phyloP scores from a whole-genome alignment of 2,329 filamentous ascomycete species.

The Diaporthe capsici region DNA sequence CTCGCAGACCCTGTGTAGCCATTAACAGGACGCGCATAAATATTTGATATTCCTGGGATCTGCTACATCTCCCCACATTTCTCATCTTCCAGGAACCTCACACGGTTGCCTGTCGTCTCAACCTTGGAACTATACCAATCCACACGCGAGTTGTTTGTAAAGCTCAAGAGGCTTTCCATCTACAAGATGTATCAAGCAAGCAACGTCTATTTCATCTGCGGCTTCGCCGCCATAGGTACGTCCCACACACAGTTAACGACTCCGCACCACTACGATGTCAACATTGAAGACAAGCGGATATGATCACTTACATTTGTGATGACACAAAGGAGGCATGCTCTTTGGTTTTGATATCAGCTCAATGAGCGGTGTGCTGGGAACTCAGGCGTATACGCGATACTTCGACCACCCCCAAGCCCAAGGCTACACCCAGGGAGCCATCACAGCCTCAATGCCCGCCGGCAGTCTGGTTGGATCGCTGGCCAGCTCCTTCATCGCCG shows the following conservation, averaged over 20 bases:
- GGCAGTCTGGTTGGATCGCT: slow-evolving; percentile 76
- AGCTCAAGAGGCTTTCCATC: slow-evolving; percentile 1
- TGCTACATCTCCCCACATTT: background rate
- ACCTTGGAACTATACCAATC: background rate
- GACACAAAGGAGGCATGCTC: slow-evolving; percentile 71
- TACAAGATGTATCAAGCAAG: slow-evolving; percentile 57
- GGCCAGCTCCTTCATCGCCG: slow-evolving; percentile 63
- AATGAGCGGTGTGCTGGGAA: slow-evolving; percentile 78
- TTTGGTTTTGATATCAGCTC: slow-evolving; percentile 89
- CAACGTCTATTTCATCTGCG: slow-evolving; percentile 73
- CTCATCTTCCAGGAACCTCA: background rate
- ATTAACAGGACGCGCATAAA: background rate
- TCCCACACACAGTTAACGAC: slow-evolving; percentile 22
- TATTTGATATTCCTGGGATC: background rate
- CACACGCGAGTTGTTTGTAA: no score
- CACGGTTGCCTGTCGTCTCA: background rate
- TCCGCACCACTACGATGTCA: background rate
- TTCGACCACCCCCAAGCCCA: slow-evolving; percentile 66
- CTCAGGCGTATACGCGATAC: slow-evolving; percentile 78
- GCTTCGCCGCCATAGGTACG: slow-evolving; percentile 73
- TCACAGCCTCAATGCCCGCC: slow-evolving; percentile 81
- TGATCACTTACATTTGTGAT: slow-evolving; percentile 5
- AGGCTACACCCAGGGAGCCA: slow-evolving; percentile 73
- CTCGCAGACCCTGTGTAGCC: background rate
- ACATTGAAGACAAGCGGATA: background rate